Conservation (phyloP, 495 filamentous ascomycete genomes). For the Xylaria acuta region DNA sequence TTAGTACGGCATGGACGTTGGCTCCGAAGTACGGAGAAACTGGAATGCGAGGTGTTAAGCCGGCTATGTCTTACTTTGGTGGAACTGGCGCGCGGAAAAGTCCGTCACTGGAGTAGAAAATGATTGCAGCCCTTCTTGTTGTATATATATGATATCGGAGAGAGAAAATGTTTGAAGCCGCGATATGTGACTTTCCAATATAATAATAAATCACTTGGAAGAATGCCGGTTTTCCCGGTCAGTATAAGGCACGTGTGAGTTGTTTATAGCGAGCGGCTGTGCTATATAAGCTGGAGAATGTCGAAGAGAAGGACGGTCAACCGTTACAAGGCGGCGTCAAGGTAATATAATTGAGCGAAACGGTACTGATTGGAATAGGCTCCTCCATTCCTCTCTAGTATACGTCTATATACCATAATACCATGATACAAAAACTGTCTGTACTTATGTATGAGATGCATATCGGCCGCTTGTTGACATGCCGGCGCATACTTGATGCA, state of each 20-base stretch:
- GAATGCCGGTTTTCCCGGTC: slow-evolving; percentile 10
- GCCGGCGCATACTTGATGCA: slow-evolving; percentile 23
- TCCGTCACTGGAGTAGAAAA: background rate
- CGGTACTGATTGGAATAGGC: background rate
- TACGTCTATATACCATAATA: background rate
- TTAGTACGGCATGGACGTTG: background rate
- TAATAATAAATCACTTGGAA: background rate
- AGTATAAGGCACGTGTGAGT: background rate
- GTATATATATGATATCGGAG: background rate
- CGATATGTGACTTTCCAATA: background rate
- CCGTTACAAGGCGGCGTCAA: background rate
- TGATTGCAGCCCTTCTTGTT: background rate
- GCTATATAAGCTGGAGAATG: slow-evolving; percentile 4
- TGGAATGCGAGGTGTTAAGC: slow-evolving; percentile 15
- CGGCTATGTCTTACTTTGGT: background rate
- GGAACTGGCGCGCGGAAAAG: background rate
- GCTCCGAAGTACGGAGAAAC: background rate
- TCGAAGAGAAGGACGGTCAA: background rate
- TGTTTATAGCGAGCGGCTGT: slow-evolving; percentile 8
- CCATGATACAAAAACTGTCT: slow-evolving; percentile 4
- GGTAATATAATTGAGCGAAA: background rate
- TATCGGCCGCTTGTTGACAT: slow-evolving; percentile 14
- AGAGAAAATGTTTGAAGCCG: background rate
- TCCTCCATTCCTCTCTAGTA: slow-evolving; percentile 4
- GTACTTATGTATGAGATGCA: slow-evolving; percentile 25